Evolutionary conservation across 1,139 yeast species (phyloP), one percentile per base, ranked within the genome.

Genomic region (Spathaspora sp.): DNA sequence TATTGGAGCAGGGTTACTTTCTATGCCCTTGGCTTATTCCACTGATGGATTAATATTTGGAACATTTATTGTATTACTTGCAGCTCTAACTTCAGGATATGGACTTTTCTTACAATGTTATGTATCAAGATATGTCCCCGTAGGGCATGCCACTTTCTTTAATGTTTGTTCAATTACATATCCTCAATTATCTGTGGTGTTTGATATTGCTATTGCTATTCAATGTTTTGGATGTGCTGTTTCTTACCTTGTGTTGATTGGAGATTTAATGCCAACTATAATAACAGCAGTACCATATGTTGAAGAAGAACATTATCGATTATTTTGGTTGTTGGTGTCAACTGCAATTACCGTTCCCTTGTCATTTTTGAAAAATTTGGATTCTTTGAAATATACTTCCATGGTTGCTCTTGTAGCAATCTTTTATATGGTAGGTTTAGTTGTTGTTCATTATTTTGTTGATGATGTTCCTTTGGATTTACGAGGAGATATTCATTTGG

Each of bases 1-100:
- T 47, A 76, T 85, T 15, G 96, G 98, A 3, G 97, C 99, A 0
- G 99, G 99, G 0, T 78, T 93, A 55, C 78, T 93, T 47, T 96
- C 97, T 13, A 85, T 95, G 73, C 98, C 99, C 1, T 85, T 80
- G 58, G 96, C 97, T 0, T 86, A 88, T 63, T 76, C 82, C 46
- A 82, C 91, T n/a, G 95, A 91, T 61, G 97, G 97, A 2, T 64
- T 90, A 2, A 54, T 84, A 1, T 67, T 85, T 29, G 99, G 98
- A 0, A 60, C 81, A 0, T 47, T 78, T 9, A 76, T 90, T 43
- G 78, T 90, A 11, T 18, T 84, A 1, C 50, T 89, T 11, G 95
- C 97, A 0, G 97, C 95, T 0, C 27, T 79, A 2, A 80, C 96
- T 0, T 84, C 96, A 2, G 89, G 88, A 0, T 80, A 78, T 56